Evolutionary conservation across 306 rosid genomes (phyloP).

Genomic region (Notholithocarpus densiflorus): DNA sequence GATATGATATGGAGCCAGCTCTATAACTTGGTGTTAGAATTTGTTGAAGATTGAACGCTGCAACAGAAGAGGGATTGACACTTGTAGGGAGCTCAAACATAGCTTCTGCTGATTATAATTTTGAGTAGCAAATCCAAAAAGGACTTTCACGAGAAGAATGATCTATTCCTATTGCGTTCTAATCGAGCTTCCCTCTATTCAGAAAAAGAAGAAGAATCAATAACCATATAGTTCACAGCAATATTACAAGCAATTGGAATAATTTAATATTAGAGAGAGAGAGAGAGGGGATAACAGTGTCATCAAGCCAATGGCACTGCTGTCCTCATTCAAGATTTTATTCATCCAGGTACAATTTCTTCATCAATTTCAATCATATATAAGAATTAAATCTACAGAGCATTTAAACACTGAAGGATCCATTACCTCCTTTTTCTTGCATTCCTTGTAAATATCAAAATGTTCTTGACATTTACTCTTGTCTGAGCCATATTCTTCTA

Average conservation of each 20-base stretch:
- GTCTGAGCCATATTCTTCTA: conserved; percentile 62
- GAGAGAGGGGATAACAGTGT: neutral
- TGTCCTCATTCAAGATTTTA: neutral
- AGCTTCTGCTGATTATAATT: neutral
- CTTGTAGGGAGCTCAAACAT: neutral
- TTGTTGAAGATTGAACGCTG: neutral
- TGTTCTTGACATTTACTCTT: conserved; percentile 91
- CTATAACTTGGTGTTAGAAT: neutral
- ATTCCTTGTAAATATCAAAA: conserved; percentile 89
- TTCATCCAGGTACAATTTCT: neutral
- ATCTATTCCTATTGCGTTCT: conserved; percentile 75
- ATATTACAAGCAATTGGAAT: neutral
- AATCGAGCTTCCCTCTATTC: conserved; percentile 86
- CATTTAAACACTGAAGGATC: conserved; percentile 7
- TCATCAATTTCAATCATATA: neutral
- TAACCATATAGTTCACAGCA: neutral
- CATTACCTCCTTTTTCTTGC: conserved; percentile 92
- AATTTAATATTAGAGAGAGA: neutral
- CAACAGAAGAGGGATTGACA: neutral
- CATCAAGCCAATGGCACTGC: neutral
- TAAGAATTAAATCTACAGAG: neutral
- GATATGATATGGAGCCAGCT: neutral
- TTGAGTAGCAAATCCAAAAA: conserved; percentile 1
- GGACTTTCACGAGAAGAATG: conserved; percentile 70
- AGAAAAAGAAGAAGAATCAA: conserved; percentile 25